These are phyloP conservation scores for Limonium bicolor DNA, from an alignment of 148 eudicot species.

Conservation along the genomic window DNA sequence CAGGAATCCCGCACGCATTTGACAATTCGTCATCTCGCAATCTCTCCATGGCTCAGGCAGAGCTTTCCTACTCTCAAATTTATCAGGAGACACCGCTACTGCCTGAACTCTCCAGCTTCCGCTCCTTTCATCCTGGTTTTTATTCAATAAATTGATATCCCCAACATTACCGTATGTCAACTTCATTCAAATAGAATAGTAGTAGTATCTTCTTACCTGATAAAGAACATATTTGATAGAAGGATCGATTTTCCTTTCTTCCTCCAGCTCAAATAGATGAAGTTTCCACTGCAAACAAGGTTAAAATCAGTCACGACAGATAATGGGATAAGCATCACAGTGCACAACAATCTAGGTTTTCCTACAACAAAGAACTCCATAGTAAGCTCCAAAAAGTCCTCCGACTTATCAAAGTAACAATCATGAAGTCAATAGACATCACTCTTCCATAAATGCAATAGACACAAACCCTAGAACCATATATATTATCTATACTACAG, in stretches of 20 bases:
- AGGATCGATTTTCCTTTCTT: slow-evolving; percentile 73
- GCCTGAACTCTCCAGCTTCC: slow-evolving; percentile 89
- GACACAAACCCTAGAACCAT: too few species aligned
- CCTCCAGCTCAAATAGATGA: slow-evolving; percentile 90
- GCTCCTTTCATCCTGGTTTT: slow-evolving; percentile 71
- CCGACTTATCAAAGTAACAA: too few species aligned
- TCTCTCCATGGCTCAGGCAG: slow-evolving; percentile 91
- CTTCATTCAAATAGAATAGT: too few species aligned
- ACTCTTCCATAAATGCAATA: too few species aligned
- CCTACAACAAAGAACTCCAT: too few species aligned
- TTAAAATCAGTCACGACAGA: not conserved
- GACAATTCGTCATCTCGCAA: slow-evolving; percentile 76
- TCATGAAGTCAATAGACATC: too few species aligned
- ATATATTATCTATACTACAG: too few species aligned
- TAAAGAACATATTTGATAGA: slow-evolving; percentile 66
- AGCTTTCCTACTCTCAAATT: slow-evolving; percentile 81
- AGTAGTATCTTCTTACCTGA: slow-evolving; percentile 53
- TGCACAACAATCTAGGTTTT: not conserved
- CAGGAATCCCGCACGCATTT: slow-evolving; percentile 42
- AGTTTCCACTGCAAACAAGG: slow-evolving; percentile 65
- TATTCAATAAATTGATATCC: too few species aligned
- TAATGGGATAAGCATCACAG: too few species aligned
- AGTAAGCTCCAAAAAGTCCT: too few species aligned
- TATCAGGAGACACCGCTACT: slow-evolving; percentile 52
- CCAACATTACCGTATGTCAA: not conserved